A percentile compares a stretch with the other conserved stretches of the same genome.
These are phyloP conservation scores for Colletotrichum sp. DNA, from an alignment of 2,329 filamentous ascomycete genomes.

Conservation along the genomic window DNA sequence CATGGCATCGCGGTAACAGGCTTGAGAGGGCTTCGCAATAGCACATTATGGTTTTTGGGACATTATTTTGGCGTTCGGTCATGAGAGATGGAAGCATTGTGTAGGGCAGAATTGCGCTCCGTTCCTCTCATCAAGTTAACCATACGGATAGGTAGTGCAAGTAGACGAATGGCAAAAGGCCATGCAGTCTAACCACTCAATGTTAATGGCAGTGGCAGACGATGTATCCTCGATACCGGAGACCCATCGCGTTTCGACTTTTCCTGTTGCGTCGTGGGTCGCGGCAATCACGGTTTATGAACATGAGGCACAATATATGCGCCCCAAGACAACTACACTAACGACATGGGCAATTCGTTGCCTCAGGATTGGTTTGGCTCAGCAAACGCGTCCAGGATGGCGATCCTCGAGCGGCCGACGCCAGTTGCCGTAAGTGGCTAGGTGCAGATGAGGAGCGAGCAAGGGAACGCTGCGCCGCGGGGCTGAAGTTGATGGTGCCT, in stretches of 20 bases:
- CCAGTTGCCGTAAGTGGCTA: not conserved
- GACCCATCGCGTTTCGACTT: not conserved
- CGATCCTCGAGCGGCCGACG: not conserved
- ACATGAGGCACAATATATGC: not conserved
- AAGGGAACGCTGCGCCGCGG: not conserved
- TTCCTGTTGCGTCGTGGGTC: not conserved
- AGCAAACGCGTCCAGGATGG: not conserved
- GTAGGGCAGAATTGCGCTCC: not conserved
- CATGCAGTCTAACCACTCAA: not conserved
- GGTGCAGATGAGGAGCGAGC: not conserved
- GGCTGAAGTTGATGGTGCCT: not conserved
- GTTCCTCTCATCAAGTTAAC: not conserved
- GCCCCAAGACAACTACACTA: not conserved
- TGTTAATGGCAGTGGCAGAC: not conserved
- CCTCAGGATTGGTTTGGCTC: not conserved
- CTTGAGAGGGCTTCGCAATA: not conserved
- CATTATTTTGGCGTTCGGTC: not conserved
- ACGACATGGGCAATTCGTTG: not conserved
- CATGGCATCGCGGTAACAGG: not conserved
- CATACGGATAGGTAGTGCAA: not conserved
- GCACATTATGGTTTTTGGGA: not conserved
- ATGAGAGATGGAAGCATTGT: not conserved
- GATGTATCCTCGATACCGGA: not conserved
- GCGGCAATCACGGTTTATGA: not conserved
- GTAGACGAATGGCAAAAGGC: not conserved